phyloP scores from a whole-genome alignment of 108 stramenopile species.

The Aurantiochytrium sp. region DNA sequence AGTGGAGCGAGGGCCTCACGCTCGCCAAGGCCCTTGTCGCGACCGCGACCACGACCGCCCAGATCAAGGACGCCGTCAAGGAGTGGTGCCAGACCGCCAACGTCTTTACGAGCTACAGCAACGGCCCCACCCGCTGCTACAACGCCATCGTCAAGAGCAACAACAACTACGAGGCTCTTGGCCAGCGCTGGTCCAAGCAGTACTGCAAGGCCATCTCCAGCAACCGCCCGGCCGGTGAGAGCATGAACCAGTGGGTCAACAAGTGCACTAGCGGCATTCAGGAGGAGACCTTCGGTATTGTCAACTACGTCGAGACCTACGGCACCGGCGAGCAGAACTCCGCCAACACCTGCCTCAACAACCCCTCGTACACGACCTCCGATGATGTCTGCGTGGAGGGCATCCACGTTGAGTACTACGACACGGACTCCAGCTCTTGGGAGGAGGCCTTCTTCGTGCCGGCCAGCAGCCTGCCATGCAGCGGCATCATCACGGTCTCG shows the following conservation, averaged over 20 bases:
- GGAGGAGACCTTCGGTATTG: background rate
- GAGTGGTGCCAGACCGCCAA: conserved; percentile 20
- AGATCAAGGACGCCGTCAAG: background rate
- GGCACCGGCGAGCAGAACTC: background rate
- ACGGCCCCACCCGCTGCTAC: background rate
- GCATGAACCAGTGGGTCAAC: background rate
- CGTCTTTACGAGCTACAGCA: background rate
- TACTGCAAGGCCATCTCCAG: conserved; percentile 1
- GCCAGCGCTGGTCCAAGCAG: background rate
- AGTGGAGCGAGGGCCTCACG: background rate
- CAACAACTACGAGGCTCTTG: background rate
- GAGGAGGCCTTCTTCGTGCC: conserved; percentile 1
- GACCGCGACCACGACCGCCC: background rate
- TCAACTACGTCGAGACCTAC: background rate
- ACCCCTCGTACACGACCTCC: background rate
- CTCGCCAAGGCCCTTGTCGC: background rate
- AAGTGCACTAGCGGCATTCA: background rate
- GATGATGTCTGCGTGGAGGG: background rate
- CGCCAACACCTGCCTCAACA: background rate
- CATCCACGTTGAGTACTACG: conserved; percentile 18
- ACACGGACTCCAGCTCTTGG: background rate
- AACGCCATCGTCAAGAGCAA: background rate
- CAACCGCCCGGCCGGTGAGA: background rate
- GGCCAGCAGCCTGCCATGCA: background rate
- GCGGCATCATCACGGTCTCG: background rate